Percentiles rank a stretch among this genome's conserved stretches.
These are phyloP conservation scores for Rhododendron ferrugineum DNA, from an alignment of 148 eudicot genomes.

Conservation along the genomic window DNA sequence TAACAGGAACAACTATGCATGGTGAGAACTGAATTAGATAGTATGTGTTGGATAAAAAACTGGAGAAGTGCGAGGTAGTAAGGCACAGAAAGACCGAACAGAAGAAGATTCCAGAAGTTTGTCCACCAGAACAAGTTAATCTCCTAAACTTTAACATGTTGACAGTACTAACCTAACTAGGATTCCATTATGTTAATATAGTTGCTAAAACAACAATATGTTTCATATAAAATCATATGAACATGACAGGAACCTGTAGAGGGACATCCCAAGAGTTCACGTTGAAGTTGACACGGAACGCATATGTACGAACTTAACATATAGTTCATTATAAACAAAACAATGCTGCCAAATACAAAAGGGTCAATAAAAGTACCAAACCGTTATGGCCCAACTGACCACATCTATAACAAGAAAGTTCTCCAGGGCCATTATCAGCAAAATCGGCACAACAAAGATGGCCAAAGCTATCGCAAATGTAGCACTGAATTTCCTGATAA, in stretches of 20 bases:
- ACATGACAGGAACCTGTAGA: background rate
- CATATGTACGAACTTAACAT: background rate
- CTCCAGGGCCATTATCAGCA: constrained; percentile 34
- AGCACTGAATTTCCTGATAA: constrained; percentile 78
- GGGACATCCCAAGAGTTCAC: background rate
- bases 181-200: background rate
- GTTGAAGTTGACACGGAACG: background rate
- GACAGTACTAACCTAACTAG: background rate
- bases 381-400: constrained; percentile 88
- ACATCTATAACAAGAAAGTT: constrained; percentile 84
- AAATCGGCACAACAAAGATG: constrained; percentile 87
- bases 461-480: constrained; percentile 73
- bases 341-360: background rate
- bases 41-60: background rate
- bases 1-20: background rate
- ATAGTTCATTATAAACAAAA: background rate
- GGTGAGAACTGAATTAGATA: background rate
- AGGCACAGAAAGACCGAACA: background rate
- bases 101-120: background rate
- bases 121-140: background rate
- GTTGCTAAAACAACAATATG: background rate
- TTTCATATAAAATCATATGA: background rate
- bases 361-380: constrained; percentile 43
- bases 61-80: background rate
- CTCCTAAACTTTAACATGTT: background rate